Evolutionary conservation across 352 stramenopile species (phyloP), one percentile per base, ranked within the genome.

Genomic region (Thalassiosira hispida): DNA sequence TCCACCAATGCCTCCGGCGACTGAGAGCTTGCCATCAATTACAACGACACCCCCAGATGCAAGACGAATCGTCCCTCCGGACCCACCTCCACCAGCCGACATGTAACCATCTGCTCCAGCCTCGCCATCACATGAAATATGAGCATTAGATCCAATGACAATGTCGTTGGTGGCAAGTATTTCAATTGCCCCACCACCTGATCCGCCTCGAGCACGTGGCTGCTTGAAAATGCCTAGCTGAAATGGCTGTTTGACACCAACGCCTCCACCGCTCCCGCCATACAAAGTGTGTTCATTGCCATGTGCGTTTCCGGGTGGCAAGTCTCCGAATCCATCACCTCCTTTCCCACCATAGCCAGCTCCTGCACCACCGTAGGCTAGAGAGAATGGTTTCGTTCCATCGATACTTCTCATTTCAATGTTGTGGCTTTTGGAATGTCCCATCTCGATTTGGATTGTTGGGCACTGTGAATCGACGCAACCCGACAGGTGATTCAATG

Each of bases 101-200:
- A 84, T 68, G 31, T 84, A 87, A 1, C 66, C 77, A 74, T 83
- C 46, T 57, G 77, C 62, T 53, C 91, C 93, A n/a, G 73, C 53
- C 25, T 84, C 87, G 1, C 90, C 93, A 71, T 97, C 94, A 0
- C 95, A 95, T 18, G 77, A 87, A 40, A 99, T 84, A 16, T 83
- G 82, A 11, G 86, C 92, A 67, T 93, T 94, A 0, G 78, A 74
- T 0, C 95, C 96, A 5, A 99, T 85, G 2, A 96, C 77, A 16
- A 99, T 93, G 72, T 99, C 97, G 78, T 98, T 99, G 4, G 97
- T 72, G 0, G 96, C 96, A 2, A 94, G 90, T 5, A 99, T 80
- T 74, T 95, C 91, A 35, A 96, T 91, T 0, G 93, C 93, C 16
- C 93, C 97, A 18, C 96, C 96, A 18, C 96, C 97, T 68, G 90